Evolutionary conservation across 1,284 basidiomycete genomes (phyloP).

Genomic region (Apiotrichum akiyoshidainum): DNA sequence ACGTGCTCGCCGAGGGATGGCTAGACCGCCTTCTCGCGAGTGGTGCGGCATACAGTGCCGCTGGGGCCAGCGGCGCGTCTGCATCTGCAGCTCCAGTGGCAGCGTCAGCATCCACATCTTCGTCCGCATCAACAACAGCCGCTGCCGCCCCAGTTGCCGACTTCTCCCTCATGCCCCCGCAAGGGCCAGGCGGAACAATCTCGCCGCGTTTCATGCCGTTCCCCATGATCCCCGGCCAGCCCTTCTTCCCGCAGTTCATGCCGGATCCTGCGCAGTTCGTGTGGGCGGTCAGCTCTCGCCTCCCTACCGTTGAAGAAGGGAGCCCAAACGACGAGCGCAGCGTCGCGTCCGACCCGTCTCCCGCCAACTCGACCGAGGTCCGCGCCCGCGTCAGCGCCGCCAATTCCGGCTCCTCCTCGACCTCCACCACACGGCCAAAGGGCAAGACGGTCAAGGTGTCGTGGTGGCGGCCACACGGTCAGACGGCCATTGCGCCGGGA

Average conservation of each 20-base stretch:
- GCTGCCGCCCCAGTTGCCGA: too few relatives aligned
- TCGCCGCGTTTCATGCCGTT: too few relatives aligned
- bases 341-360: conserved; percentile 10
- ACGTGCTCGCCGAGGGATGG: conserved; percentile 13
- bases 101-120: not conserved
- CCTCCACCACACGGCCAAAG: not conserved
- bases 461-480: conserved; percentile 40
- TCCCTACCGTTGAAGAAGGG: conserved; percentile 32
- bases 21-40: conserved; percentile 13
- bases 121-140: not conserved
- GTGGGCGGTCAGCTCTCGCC: conserved; percentile 28
- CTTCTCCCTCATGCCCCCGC: too few relatives aligned
- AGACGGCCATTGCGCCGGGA: conserved; percentile 38
- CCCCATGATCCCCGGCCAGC: not conserved
- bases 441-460: conserved; percentile 37
- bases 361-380: not conserved
- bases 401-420: too few relatives aligned
- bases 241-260: not conserved
- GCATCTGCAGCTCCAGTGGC: not conserved
- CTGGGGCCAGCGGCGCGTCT: not conserved
- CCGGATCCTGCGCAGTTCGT: conserved; percentile 31
- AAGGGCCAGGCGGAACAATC: too few relatives aligned
- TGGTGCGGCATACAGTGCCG: not conserved
- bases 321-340: conserved; percentile 22
- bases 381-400: not conserved